Conservation (phyloP, 2,329 filamentous ascomycete species). For the Colletotrichum incanum region DNA sequence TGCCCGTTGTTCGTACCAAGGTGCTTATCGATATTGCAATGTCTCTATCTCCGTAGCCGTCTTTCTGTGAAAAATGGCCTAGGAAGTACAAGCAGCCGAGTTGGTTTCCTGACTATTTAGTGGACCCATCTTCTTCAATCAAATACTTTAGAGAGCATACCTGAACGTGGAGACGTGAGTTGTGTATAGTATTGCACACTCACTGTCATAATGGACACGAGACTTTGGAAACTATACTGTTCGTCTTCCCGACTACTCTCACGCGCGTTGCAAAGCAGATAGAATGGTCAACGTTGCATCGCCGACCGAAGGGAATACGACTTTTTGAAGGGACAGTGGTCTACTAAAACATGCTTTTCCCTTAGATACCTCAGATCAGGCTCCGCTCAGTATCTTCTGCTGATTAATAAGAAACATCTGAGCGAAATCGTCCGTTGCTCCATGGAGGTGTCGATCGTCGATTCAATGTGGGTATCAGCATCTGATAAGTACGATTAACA, state of each 20-base stretch:
- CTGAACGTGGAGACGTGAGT: neutral
- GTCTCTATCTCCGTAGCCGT: neutral
- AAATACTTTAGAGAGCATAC: neutral
- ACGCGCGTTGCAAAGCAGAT: neutral
- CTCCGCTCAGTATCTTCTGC: neutral
- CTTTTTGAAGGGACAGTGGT: neutral
- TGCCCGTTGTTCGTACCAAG: neutral
- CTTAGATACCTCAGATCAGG: neutral
- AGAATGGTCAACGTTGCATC: neutral
- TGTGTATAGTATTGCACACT: too few species aligned
- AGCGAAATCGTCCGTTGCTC: neutral
- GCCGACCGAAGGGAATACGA: neutral
- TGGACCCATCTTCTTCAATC: too few species aligned
- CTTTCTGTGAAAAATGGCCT: too few species aligned
- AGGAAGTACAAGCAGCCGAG: neutral
- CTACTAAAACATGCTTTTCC: neutral
- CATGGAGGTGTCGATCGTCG: neutral
- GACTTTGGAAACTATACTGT: neutral
- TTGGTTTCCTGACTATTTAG: neutral
- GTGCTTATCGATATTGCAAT: neutral
- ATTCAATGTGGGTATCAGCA: neutral
- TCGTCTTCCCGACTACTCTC: neutral
- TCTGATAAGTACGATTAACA: neutral
- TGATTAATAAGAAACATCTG: neutral
- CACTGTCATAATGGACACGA: too few species aligned